A percentile compares a stretch with the other conserved stretches of the same genome.
phyloP scores from a whole-genome alignment of 1,139 yeast species.

The Trichomonascaceae sp. region DNA sequence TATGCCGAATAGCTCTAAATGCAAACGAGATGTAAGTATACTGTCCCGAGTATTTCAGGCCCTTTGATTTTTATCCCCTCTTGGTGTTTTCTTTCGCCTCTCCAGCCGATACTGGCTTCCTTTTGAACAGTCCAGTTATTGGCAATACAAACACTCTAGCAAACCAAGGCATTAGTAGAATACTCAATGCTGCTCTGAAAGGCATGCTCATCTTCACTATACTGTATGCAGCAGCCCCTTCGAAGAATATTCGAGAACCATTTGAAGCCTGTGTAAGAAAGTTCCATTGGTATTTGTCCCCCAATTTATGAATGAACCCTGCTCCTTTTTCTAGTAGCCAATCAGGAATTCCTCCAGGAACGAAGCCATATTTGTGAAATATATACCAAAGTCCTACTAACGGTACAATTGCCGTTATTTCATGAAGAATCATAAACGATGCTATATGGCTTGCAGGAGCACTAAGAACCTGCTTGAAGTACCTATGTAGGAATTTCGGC shows the following conservation, averaged over 20 bases:
- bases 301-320: constrained; percentile 48
- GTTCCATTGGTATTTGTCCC: constrained; percentile 33
- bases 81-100: neutral
- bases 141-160: constrained; percentile 58
- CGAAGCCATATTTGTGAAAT: constrained; percentile 51
- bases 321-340: constrained; percentile 62
- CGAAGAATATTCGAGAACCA: constrained; percentile 54
- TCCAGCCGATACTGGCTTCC: neutral
- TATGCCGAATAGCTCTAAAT: neutral
- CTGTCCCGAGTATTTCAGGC: neutral
- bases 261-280: constrained; percentile 37
- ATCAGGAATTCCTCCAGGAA: constrained; percentile 51
- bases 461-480: constrained; percentile 43
- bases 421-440: constrained; percentile 76
- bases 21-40: neutral
- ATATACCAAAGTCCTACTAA: constrained; percentile 70
- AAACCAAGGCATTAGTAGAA: constrained; percentile 61
- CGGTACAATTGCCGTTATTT: constrained; percentile 77
- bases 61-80: neutral
- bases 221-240: constrained; percentile 88
- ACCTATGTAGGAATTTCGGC: constrained; percentile 47
- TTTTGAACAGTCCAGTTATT: constrained; percentile 35
- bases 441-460: constrained; percentile 70
- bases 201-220: constrained; percentile 62
- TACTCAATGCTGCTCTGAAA: constrained; percentile 49